Evolutionary conservation across 768 basidiomycete genomes (phyloP).

Genomic region (Russula earlei): DNA sequence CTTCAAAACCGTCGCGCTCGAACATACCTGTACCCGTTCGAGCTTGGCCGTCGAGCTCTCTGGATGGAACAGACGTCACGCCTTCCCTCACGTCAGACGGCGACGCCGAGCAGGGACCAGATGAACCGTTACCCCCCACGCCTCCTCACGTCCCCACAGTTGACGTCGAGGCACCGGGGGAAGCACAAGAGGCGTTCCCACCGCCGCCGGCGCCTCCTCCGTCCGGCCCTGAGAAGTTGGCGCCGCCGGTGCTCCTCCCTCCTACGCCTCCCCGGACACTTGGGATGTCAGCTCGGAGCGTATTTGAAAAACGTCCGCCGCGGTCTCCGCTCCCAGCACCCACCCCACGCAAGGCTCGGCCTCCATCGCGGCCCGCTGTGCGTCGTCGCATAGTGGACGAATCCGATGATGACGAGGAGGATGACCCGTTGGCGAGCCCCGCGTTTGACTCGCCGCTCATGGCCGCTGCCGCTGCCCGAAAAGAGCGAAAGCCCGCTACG

Average conservation of each 20-base stretch:
- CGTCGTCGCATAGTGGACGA: not conserved
- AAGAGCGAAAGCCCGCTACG: not conserved
- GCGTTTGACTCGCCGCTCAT: not conserved
- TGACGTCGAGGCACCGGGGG: not conserved
- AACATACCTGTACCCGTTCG: conserved; percentile 13
- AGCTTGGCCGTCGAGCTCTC: conserved; percentile 14
- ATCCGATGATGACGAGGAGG: conserved; percentile 1
- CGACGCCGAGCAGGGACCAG: conserved; percentile 10
- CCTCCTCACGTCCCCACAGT: conserved; percentile 17
- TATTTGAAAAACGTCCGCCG: conserved; percentile 54
- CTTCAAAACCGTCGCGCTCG: conserved; percentile 6
- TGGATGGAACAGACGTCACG: conserved; percentile 19
- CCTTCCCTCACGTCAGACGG: conserved; percentile 19
- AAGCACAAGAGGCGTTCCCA: not conserved
- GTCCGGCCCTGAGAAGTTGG: not conserved
- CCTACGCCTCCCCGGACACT: conserved; percentile 2
- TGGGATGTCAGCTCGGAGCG: conserved; percentile 15
- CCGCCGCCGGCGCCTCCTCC: not conserved
- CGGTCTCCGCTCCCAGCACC: conserved; percentile 51
- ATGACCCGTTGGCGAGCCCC: conserved; percentile 11
- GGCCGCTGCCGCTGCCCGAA: not conserved
- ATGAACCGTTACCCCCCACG: conserved; percentile 10
- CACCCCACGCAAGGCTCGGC: conserved; percentile 45
- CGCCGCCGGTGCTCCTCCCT: not conserved
- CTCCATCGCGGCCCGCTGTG: conserved; percentile 37